Evolutionary conservation across 352 stramenopile species (phyloP).

Genomic region (Globisporangium alternatum): DNA sequence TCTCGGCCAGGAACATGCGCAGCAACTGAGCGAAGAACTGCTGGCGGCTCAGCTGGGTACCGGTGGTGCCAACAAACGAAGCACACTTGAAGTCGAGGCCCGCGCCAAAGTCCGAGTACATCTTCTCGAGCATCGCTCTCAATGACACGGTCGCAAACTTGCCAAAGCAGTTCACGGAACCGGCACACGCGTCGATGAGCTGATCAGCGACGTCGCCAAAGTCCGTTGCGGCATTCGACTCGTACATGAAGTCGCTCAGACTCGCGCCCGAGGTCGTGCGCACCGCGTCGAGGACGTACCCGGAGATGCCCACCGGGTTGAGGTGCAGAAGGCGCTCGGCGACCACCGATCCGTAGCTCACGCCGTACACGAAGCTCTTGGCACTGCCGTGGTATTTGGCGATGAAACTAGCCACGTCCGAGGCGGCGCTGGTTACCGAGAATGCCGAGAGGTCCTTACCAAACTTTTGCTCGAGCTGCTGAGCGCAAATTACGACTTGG

Average conservation of each 20-base stretch:
- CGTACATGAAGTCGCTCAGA: slow-evolving; percentile 27
- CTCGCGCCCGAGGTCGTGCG: slow-evolving; percentile 32
- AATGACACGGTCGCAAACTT: slow-evolving; percentile 30
- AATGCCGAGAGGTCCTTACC: slow-evolving; percentile 14
- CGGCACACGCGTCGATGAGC: too few species aligned
- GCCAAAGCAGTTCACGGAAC: too few species aligned
- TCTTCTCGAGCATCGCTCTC: slow-evolving; percentile 4
- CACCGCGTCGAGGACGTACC: slow-evolving; percentile 49
- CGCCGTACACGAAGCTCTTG: too few species aligned
- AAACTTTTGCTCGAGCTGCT: slow-evolving; percentile 25
- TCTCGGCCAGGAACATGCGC: too few species aligned
- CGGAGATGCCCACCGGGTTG: slow-evolving; percentile 27
- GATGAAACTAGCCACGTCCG: too few species aligned
- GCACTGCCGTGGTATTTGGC: too few species aligned
- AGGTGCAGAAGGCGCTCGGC: slow-evolving; percentile 50
- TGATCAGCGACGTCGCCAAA: slow-evolving; percentile 16
- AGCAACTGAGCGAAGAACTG: too few species aligned
- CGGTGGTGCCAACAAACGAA: neutral
- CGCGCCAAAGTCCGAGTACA: too few species aligned
- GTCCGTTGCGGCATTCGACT: slow-evolving; percentile 33
- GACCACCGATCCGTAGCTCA: slow-evolving; percentile 46
- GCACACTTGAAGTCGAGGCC: slow-evolving; percentile 18
- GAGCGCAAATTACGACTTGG: slow-evolving; percentile 28
- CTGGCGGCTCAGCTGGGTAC: too few species aligned
- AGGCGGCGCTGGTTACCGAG: too few species aligned